phyloP scores from a whole-genome alignment of 83 land plant genomes.

The Picea mariana region DNA sequence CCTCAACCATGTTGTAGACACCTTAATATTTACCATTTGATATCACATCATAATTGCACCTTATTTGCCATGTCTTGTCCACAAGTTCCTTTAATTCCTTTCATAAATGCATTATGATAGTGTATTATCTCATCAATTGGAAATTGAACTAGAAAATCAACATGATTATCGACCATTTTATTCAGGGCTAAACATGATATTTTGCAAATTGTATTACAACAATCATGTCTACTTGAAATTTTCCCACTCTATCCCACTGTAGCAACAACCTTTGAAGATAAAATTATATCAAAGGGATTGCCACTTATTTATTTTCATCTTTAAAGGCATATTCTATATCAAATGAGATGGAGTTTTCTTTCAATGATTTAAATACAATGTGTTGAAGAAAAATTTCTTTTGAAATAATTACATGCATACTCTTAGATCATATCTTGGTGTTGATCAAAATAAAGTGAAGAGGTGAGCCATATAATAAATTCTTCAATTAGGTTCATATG shows the following conservation, averaged over 20 bases:
- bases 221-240: constrained; percentile 20
- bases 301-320: neutral
- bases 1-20: too few species aligned
- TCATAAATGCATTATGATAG: constrained; percentile 89
- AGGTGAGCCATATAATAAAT: constrained; percentile 90
- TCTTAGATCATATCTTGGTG: constrained; percentile 58
- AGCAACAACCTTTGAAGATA: constrained; percentile 5
- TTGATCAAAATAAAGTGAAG: constrained; percentile 73
- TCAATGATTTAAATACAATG: constrained; percentile 86
- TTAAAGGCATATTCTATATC: neutral
- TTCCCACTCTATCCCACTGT: constrained; percentile 6
- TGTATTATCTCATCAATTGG: constrained; percentile 84
- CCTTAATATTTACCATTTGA: too few species aligned
- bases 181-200: constrained; percentile 29
- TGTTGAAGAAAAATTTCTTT: too few species aligned
- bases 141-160: constrained; percentile 5
- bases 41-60: too few species aligned
- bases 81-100: constrained; percentile 63
- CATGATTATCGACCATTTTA: neutral
- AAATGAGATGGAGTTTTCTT: constrained; percentile 30
- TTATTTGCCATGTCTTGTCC: constrained; percentile 55
- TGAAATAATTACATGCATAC: constrained; percentile 72
- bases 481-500: constrained; percentile 89
- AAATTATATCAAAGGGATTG: too few species aligned
- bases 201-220: constrained; percentile 30